Percentiles rank a stretch among this genome's conserved stretches.
Conservation (phyloP, 805 yeast species). For the Teunomyces atbi region DNA sequence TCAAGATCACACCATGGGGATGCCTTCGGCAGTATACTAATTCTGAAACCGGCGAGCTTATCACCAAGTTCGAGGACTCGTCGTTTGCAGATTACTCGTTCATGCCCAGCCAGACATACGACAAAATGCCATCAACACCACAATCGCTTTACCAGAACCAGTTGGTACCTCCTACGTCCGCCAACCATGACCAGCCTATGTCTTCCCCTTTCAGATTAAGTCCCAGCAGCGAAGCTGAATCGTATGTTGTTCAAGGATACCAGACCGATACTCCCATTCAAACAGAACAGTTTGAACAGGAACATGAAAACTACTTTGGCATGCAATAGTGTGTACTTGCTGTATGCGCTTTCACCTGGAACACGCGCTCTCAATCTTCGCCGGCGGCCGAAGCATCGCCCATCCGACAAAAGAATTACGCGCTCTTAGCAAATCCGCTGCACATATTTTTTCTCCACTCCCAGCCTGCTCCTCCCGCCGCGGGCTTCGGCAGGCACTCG, state of each 20-base stretch:
- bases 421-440: not conserved
- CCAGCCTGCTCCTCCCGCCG: not conserved
- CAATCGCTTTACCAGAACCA: slow-evolving; percentile 10
- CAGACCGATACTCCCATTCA: slow-evolving; percentile 4
- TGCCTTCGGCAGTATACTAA: slow-evolving; percentile 47
- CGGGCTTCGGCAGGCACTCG: not conserved
- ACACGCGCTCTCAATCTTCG: not conserved
- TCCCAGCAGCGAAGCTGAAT: slow-evolving; percentile 39
- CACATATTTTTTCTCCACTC: not conserved
- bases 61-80: slow-evolving; percentile 49
- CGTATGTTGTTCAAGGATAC: slow-evolving; percentile 37
- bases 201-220: slow-evolving; percentile 19
- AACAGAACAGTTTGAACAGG: slow-evolving; percentile 19
- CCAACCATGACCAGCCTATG: not conserved
- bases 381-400: too few species aligned
- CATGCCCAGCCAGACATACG: slow-evolving; percentile 3
- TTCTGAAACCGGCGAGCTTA: slow-evolving; percentile 41
- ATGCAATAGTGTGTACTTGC: slow-evolving; percentile 12
- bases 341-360: not conserved
- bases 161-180: not conserved
- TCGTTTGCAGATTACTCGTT: slow-evolving; percentile 22
- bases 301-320: slow-evolving; percentile 28
- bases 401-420: not conserved
- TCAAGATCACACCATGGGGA: slow-evolving; percentile 66
- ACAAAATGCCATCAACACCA: slow-evolving; percentile 14